These are phyloP conservation scores for Psophocarpus tetragonolobus DNA, from an alignment of 306 rosid species.

Conservation along the genomic window DNA sequence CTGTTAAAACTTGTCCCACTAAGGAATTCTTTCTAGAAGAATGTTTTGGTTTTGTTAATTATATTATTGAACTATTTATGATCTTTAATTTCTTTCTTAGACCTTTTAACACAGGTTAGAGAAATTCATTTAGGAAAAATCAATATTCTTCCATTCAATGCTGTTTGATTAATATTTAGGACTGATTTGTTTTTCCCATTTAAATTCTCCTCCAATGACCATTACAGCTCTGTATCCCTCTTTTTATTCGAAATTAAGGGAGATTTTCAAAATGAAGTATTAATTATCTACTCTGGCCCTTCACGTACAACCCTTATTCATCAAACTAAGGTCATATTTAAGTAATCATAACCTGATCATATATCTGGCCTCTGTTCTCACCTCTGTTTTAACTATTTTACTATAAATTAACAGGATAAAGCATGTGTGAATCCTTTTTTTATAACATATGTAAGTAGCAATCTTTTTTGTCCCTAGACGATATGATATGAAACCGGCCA, in stretches of 20 bases:
- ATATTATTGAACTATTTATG: neutral
- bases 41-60: neutral
- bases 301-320: neutral
- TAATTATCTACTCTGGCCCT: neutral
- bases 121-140: neutral
- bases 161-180: neutral
- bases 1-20: neutral
- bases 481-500: neutral
- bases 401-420: neutral
- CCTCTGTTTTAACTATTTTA: neutral
- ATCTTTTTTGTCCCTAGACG: neutral
- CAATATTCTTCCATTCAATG: neutral
- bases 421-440: neutral
- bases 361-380: conserved; percentile 2
- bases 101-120: neutral
- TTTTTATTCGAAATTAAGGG: neutral
- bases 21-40: neutral
- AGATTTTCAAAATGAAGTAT: neutral
- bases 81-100: conserved; percentile 6
- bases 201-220: conserved; percentile 2
- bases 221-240: conserved; percentile 12
- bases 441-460: no score
- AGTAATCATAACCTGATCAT: neutral
- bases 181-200: conserved; percentile 1
- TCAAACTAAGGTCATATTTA: neutral